Percentiles rank a stretch among this genome's conserved stretches.
Evolutionary conservation across 1,284 basidiomycete species (phyloP).

Genomic region (Cryptococcus sp.): DNA sequence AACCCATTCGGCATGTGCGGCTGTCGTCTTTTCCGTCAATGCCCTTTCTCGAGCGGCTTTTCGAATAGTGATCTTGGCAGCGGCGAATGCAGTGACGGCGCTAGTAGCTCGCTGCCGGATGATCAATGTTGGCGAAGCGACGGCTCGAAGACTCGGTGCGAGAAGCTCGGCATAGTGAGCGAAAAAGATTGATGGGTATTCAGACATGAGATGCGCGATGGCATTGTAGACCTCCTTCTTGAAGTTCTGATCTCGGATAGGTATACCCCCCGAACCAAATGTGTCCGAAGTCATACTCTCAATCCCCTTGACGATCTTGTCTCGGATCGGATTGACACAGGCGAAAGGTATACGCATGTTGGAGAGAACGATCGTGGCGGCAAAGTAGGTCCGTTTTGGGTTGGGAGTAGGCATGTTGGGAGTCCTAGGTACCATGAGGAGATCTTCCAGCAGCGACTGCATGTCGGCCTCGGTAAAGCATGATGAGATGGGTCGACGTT

Average conservation of each 20-base stretch:
- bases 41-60: not conserved
- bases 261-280: conserved; percentile 14
- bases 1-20: conserved; percentile 19
- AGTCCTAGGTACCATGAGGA: conserved; percentile 41
- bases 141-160: conserved; percentile 23
- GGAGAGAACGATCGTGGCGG: conserved; percentile 38
- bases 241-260: conserved; percentile 23
- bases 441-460: conserved; percentile 32
- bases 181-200: conserved; percentile 40
- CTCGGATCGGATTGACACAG: conserved; percentile 28
- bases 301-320: conserved; percentile 36
- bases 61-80: conserved; percentile 21
- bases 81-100: conserved; percentile 29
- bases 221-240: conserved; percentile 40
- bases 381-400: conserved; percentile 46
- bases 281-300: conserved; percentile 28
- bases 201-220: conserved; percentile 30
- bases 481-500: conserved; percentile 22
- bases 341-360: conserved; percentile 32
- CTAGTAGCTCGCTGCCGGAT: conserved; percentile 29
- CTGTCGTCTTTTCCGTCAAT: not conserved
- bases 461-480: conserved; percentile 43
- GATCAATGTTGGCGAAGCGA: conserved; percentile 12
- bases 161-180: conserved; percentile 33
- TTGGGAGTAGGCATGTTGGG: conserved; percentile 41